phyloP scores from a whole-genome alignment of 1,284 basidiomycete genomes.

The Ceratorhiza oryzae-sativae region DNA sequence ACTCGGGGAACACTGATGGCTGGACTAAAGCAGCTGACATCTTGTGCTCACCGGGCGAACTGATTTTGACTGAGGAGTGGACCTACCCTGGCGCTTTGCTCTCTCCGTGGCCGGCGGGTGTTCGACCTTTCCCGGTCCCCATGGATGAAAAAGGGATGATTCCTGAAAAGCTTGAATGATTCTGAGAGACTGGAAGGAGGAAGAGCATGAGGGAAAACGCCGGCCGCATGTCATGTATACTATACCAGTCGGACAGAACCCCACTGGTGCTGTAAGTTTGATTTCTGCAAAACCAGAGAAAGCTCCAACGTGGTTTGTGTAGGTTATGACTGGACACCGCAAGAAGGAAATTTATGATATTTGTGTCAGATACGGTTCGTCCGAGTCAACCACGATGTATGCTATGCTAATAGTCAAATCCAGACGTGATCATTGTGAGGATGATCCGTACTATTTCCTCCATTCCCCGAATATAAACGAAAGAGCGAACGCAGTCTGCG shows the following conservation, averaged over 20 bases:
- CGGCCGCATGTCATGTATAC: constrained; percentile 81
- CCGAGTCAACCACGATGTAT: constrained; percentile 32
- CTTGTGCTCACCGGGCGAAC: constrained; percentile 76
- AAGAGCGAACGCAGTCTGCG: constrained; percentile 51
- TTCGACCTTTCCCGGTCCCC: constrained; percentile 64
- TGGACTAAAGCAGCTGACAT: constrained; percentile 64
- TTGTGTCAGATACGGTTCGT: constrained; percentile 74
- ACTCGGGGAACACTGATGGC: constrained; percentile 80
- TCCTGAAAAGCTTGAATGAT: constrained; percentile 65
- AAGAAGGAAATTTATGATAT: constrained; percentile 83
- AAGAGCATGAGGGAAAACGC: constrained; percentile 59
- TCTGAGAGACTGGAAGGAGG: constrained; percentile 72
- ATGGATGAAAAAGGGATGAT: constrained; percentile 80
- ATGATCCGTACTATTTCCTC: constrained; percentile 85
- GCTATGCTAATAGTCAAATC: not conserved
- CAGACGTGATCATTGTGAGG: constrained; percentile 78
- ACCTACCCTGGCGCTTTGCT: constrained; percentile 67
- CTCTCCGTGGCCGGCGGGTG: constrained; percentile 56
- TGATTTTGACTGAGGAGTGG: constrained; percentile 74
- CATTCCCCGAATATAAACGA: constrained; percentile 62
- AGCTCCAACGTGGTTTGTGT: constrained; percentile 19
- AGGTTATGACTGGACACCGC: constrained; percentile 70
- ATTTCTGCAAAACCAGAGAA: not conserved
- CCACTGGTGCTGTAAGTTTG: constrained; percentile 69
- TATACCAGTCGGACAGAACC: constrained; percentile 80